Evolutionary conservation across 495 filamentous ascomycete genomes (phyloP).

Genomic region (Aspergillus taichungensis): DNA sequence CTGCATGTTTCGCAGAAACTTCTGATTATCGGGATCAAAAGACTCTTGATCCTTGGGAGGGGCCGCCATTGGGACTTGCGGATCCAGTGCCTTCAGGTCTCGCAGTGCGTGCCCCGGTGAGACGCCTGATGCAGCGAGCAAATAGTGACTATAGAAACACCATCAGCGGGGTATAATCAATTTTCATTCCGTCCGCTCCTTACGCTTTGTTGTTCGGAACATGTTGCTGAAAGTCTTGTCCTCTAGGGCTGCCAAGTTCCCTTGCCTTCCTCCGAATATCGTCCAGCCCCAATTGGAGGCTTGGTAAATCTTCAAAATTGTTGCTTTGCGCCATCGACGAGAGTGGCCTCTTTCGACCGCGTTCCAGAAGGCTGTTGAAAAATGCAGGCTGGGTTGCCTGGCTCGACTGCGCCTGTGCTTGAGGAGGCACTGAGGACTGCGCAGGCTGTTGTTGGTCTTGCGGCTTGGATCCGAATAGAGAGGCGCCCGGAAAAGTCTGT

Average conservation of each 20-base stretch:
- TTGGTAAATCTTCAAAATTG: conserved; percentile 41
- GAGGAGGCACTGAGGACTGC: conserved; percentile 25
- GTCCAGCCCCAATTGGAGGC: conserved; percentile 72
- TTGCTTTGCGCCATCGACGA: conserved; percentile 27
- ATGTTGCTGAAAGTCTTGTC: conserved; percentile 35
- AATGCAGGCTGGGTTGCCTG: conserved; percentile 53
- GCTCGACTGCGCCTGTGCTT: conserved; percentile 17
- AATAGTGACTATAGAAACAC: conserved; percentile 52
- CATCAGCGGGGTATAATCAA: not conserved
- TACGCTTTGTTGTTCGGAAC: conserved; percentile 56
- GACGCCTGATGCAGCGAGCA: conserved; percentile 84
- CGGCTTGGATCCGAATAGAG: conserved; percentile 21
- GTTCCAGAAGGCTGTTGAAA: conserved; percentile 80
- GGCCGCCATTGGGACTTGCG: conserved; percentile 33
- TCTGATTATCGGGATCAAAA: conserved; percentile 71
- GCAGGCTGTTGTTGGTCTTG: conserved; percentile 27
- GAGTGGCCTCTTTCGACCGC: conserved; percentile 48
- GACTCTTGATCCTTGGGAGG: conserved; percentile 34
- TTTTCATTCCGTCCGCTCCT: conserved; percentile 11
- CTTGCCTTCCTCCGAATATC: conserved; percentile 79
- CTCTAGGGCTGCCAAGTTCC: conserved; percentile 54
- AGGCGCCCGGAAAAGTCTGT: conserved; percentile 16
- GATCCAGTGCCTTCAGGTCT: conserved; percentile 58
- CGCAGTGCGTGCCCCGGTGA: conserved; percentile 67
- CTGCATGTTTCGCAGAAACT: conserved; percentile 73